Evolutionary conservation across 192 early-diverging fungal species (phyloP).

Genomic region (Backusella morwellensis): DNA sequence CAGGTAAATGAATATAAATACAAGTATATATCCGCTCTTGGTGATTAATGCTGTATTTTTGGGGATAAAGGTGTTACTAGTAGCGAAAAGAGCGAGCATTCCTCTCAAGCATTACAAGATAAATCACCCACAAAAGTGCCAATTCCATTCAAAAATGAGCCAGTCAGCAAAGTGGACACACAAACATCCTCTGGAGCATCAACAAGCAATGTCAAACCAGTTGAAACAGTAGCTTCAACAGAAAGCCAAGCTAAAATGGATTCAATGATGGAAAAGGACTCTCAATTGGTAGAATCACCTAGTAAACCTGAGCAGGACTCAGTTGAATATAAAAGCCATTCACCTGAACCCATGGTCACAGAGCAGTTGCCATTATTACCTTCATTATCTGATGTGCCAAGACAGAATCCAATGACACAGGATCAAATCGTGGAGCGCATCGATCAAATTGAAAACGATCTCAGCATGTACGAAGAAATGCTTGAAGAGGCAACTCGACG

Average conservation of each 20-base stretch:
- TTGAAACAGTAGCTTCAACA: not conserved
- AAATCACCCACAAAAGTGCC: not conserved
- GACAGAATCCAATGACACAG: conserved; percentile 17
- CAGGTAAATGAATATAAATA: not conserved
- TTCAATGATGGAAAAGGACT: not conserved
- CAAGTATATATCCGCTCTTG: not conserved
- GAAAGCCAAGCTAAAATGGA: not conserved
- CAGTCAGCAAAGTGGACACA: not conserved
- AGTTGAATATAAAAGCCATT: conserved; percentile 1
- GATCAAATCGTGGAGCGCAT: conserved; percentile 38
- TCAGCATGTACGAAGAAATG: conserved; percentile 31
- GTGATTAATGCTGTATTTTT: not conserved
- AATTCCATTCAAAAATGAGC: not conserved
- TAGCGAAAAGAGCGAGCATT: not conserved
- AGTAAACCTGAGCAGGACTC: not conserved
- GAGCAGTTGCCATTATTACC: not conserved
- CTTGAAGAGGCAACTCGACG: conserved; percentile 15
- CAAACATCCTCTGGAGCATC: not conserved
- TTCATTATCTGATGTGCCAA: not conserved
- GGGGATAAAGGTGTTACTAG: not conserved
- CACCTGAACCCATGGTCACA: not conserved
- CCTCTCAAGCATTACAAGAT: not conserved
- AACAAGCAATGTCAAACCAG: not conserved
- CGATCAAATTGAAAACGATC: conserved; percentile 38
- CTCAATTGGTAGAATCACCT: not conserved